A percentile compares a stretch with the other conserved stretches of the same genome.
Conservation (phyloP, 1,284 basidiomycete species). For the Xerocomus nothofagi region DNA sequence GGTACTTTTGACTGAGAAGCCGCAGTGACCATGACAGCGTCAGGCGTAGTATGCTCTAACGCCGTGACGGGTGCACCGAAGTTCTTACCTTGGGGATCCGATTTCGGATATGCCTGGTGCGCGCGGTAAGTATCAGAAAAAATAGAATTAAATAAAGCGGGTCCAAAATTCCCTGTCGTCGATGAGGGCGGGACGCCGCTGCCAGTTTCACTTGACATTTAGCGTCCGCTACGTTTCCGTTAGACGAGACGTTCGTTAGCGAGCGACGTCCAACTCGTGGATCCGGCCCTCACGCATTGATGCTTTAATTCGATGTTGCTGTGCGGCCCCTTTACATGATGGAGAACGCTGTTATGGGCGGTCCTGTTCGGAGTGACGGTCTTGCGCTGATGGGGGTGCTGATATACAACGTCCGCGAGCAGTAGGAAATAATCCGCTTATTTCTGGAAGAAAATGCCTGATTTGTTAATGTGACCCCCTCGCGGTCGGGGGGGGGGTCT, state of each 20-base stretch:
- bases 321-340: too few relatives aligned
- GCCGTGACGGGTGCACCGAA: background rate
- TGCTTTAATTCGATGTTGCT: too few relatives aligned
- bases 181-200: background rate
- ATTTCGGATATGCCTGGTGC: conserved; percentile 14
- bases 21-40: background rate
- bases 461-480: too few relatives aligned
- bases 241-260: background rate
- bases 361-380: background rate
- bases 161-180: conserved; percentile 8
- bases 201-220: conserved; percentile 3
- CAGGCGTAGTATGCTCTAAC: background rate
- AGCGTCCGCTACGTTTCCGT: background rate
- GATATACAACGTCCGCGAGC: too few relatives aligned
- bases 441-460: too few relatives aligned
- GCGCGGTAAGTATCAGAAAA: background rate
- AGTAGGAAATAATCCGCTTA: too few relatives aligned
- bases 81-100: background rate
- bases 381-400: too few relatives aligned
- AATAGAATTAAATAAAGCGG: background rate
- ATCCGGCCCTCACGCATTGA: too few relatives aligned
- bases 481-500: conserved; percentile 12
- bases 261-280: background rate
- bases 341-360: too few relatives aligned
- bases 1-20: background rate